Conservation (phyloP, 2,329 filamentous ascomycete genomes). For the Pseudocercospora vitis region DNA sequence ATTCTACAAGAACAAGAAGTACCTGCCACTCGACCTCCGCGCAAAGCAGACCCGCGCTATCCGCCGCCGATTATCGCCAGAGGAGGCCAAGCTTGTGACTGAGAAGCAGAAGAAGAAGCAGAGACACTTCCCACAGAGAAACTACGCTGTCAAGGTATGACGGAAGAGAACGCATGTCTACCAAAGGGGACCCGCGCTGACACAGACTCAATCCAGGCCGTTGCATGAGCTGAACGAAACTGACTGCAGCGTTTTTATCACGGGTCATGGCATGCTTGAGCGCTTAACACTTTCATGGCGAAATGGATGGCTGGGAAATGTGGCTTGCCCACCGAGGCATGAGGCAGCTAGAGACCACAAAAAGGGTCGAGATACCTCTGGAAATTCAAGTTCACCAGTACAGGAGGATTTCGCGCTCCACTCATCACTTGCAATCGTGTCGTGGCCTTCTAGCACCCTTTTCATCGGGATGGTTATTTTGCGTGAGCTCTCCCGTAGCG, state of each 20-base stretch:
- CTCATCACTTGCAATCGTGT: too few species aligned
- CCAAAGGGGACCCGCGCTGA: conserved; percentile 10
- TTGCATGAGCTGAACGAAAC: conserved; percentile 17
- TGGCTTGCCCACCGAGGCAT: conserved; percentile 22
- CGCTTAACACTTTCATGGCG: conserved; percentile 25
- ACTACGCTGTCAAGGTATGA: conserved; percentile 94
- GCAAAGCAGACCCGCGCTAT: conserved; percentile 98
- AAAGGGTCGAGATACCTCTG: conserved; percentile 13
- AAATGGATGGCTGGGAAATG: conserved; percentile 26
- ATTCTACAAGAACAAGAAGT: conserved; percentile 99
- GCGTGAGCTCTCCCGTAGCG: too few species aligned
- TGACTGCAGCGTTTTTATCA: conserved; percentile 21
- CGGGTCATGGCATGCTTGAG: conserved; percentile 24
- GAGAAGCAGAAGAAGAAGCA: conserved; percentile 97
- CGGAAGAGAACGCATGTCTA: background rate
- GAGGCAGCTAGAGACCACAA: conserved; percentile 20
- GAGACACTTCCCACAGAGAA: conserved; percentile 96
- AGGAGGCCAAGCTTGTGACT: conserved; percentile 80
- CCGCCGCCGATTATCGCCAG: conserved; percentile 87
- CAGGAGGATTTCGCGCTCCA: too few species aligned
- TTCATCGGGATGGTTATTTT: too few species aligned
- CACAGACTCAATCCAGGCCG: conserved; percentile 14
- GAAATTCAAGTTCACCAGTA: too few species aligned
- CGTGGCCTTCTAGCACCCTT: too few species aligned
- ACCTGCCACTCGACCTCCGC: conserved; percentile 96